Base-by-base conservation (phyloP, 768 basidiomycete genomes). In the Lanmaoa pseudosensibilis region DNA sequence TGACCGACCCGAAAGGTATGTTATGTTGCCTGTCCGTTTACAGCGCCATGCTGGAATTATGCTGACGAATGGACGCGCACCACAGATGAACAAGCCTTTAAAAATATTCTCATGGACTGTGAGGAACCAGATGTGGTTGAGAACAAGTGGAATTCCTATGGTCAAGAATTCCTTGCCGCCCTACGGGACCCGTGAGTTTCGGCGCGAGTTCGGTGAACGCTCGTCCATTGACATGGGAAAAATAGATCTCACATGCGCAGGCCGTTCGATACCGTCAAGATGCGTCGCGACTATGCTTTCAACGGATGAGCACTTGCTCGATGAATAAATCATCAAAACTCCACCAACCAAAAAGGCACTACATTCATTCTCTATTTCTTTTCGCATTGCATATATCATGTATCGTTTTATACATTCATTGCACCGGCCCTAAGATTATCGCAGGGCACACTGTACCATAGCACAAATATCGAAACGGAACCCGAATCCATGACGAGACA, bases 201-300 rank as follows among this genome's bases (percentile, higher is more conserved):
- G 45, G 45, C 6, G 32, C 13, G 15, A 10, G 51, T 30, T 11
- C 10, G 1, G 12, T 12, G 37, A 44, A 23, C 8, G 32, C 18
- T 32, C 5, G 13, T 46, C 19, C 21, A 21, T 27, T 52, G 38
- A 66, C 30, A 10, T 4, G 23, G 11, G 23, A 45, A 18, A 50
- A 48, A 50, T 30, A 61, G 52, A 49, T 39, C 33, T 6, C 18
- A 10, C 9, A 25, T 27, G 3, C 53, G 40, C 52, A 56, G 58
- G 46, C 23, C 50, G 6, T 67, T 75, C 16, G 65, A 68, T 50
- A 50, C 64, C 11, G 50, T 54, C 47, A 59, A 60, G 36, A 52
- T 79, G 54, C 70, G 66, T 37, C 68, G 67, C 5, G 66, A 68
- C 23, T 77, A 71, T 60, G 70, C 66, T 10, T 79, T 64, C 49